A percentile compares a stretch with the other conserved stretches of the same genome.
phyloP scores from a whole-genome alignment of 1,139 yeast genomes.

The Blastobotrys niveus region DNA sequence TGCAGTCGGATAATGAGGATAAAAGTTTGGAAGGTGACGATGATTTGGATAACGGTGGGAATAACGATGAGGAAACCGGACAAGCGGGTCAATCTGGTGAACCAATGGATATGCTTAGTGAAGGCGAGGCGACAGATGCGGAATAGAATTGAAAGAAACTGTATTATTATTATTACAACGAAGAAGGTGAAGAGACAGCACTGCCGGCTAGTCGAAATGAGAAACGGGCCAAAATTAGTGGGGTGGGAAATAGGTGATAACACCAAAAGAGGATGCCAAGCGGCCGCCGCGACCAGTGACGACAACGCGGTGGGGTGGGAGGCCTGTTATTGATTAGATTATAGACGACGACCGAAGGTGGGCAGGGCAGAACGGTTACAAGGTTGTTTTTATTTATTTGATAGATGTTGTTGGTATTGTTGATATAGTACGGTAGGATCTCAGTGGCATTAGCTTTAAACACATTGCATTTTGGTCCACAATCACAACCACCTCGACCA shows the following conservation, averaged over 20 bases:
- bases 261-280: too few relatives aligned
- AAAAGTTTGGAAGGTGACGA: background rate
- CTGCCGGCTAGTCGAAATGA: background rate
- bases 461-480: too few relatives aligned
- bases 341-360: too few relatives aligned
- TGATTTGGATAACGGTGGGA: background rate
- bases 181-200: background rate
- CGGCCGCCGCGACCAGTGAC: too few relatives aligned
- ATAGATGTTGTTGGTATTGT: too few relatives aligned
- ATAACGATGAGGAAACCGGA: background rate
- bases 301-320: too few relatives aligned
- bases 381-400: too few relatives aligned
- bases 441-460: too few relatives aligned
- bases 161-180: background rate
- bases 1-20: background rate
- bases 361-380: too few relatives aligned
- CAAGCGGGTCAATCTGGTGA: background rate
- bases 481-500: too few relatives aligned
- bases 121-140: background rate
- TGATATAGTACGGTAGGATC: too few relatives aligned
- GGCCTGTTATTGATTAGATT: too few relatives aligned
- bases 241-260: background rate
- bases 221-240: background rate
- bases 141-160: background rate
- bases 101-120: background rate